Evolutionary conservation across 1,284 basidiomycete genomes (phyloP).

Genomic region (Takashimella tepidaria): DNA sequence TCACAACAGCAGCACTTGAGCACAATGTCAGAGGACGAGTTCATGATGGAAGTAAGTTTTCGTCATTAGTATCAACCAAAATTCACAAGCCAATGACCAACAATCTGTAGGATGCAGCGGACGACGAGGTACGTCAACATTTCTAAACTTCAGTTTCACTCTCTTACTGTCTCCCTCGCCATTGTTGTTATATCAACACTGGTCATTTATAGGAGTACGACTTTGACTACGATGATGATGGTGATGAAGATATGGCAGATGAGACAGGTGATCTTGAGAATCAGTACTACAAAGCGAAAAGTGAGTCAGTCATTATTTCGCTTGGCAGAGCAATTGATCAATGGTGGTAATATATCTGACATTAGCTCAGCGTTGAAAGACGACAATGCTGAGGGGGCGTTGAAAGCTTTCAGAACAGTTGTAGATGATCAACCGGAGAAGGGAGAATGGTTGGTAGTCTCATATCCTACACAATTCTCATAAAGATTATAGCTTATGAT

Average conservation of each 20-base stretch:
- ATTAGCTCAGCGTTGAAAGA: constrained; percentile 71
- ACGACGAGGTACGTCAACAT: constrained; percentile 43
- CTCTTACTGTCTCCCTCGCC: no score
- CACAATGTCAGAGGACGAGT: constrained; percentile 49
- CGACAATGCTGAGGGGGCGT: constrained; percentile 79
- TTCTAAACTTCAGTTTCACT: constrained; percentile 1
- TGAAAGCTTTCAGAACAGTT: constrained; percentile 80
- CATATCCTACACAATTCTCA: no score
- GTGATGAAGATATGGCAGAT: constrained; percentile 62
- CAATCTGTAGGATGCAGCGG: constrained; percentile 39
- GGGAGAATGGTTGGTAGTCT: constrained; percentile 75
- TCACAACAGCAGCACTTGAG: no score
- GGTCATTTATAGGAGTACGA: constrained; percentile 99
- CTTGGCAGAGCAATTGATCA: background rate
- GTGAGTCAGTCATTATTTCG: constrained; percentile 51
- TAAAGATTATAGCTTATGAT: constrained; percentile 2
- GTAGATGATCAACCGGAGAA: constrained; percentile 83
- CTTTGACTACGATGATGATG: constrained; percentile 88
- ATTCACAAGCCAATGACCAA: constrained; percentile 8
- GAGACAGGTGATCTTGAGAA: constrained; percentile 94
- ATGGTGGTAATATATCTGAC: background rate
- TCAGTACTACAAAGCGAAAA: constrained; percentile 96
- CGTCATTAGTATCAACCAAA: background rate
- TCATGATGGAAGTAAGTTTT: constrained; percentile 48
- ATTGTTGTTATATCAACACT: no score